These are phyloP conservation scores for Colletotrichum destructivum DNA, from an alignment of 2,329 filamentous ascomycete genomes.

Conservation along the genomic window DNA sequence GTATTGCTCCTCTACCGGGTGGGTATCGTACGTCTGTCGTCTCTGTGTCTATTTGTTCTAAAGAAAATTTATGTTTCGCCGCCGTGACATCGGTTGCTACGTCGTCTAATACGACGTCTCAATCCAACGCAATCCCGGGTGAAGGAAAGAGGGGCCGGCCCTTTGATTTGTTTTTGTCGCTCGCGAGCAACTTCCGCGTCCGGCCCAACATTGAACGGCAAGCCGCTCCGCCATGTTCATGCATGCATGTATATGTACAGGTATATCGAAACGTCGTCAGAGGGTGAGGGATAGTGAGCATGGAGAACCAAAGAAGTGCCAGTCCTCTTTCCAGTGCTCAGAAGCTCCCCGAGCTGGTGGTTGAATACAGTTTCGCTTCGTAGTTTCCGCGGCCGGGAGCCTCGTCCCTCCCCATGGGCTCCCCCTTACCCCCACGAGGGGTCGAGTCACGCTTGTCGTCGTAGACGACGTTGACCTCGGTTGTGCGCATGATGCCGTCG, in stretches of 20 bases:
- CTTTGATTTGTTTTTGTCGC: not conserved
- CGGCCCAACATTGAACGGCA: not conserved
- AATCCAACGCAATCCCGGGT: not conserved
- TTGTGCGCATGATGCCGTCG: conserved; percentile 54
- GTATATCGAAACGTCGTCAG: conserved; percentile 2
- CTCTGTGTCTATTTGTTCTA: not conserved
- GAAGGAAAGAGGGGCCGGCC: not conserved
- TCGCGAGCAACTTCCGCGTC: conserved; percentile 9
- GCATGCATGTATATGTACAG: conserved; percentile 5
- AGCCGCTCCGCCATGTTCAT: not conserved
- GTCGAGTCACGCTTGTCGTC: conserved; percentile 24
- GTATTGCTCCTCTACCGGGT: conserved; percentile 1
- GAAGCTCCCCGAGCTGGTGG: conserved; percentile 26
- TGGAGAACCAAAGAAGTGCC: conserved; percentile 7
- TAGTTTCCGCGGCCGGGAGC: not conserved
- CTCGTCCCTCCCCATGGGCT: conserved; percentile 1
- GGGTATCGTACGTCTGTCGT: not conserved
- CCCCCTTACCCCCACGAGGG: not conserved
- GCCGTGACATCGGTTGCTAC: not conserved
- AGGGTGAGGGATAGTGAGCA: not conserved
- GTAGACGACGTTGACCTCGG: conserved; percentile 34
- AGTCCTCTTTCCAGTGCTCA: not conserved
- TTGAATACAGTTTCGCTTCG: conserved; percentile 24
- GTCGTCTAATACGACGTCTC: not conserved
- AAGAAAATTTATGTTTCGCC: not conserved